Evolutionary conservation across 768 basidiomycete genomes (phyloP).

Genomic region (Russula sp.): DNA sequence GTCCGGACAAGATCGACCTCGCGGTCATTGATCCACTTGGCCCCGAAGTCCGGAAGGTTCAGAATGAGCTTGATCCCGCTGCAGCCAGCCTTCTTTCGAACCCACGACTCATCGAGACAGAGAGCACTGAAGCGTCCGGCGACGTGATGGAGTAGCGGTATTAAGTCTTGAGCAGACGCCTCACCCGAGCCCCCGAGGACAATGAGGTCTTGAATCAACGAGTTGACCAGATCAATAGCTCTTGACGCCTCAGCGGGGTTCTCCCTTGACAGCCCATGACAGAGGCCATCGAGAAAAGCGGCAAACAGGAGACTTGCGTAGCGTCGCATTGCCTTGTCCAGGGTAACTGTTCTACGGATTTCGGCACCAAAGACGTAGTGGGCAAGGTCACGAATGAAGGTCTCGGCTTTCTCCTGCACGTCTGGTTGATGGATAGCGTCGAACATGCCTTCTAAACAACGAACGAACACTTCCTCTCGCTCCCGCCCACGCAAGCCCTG

Average conservation of each 20-base stretch:
- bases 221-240: constrained; percentile 53
- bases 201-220: constrained; percentile 64
- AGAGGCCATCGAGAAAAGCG: constrained; percentile 76
- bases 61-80: constrained; percentile 79
- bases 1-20: constrained; percentile 88
- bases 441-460: constrained; percentile 68
- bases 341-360: constrained; percentile 51
- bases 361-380: constrained; percentile 71
- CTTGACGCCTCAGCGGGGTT: constrained; percentile 52
- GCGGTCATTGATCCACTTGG: constrained; percentile 77
- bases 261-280: constrained; percentile 66
- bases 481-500: constrained; percentile 72
- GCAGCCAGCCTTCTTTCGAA: constrained; percentile 84
- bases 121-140: constrained; percentile 77
- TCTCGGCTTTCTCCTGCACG: constrained; percentile 59
- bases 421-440: constrained; percentile 69
- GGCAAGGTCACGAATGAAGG: constrained; percentile 64
- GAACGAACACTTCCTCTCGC: constrained; percentile 65
- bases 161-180: constrained; percentile 48
- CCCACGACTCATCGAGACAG: constrained; percentile 90
- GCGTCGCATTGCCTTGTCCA: constrained; percentile 47
- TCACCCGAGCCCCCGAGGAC: constrained; percentile 43
- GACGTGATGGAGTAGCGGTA: constrained; percentile 71
- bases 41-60: constrained; percentile 59
- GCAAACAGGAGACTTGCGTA: constrained; percentile 53